Percentiles rank a stretch among this genome's conserved stretches.
phyloP scores from a whole-genome alignment of 78 protist genomes.

The Dictyostelium intermedium region DNA sequence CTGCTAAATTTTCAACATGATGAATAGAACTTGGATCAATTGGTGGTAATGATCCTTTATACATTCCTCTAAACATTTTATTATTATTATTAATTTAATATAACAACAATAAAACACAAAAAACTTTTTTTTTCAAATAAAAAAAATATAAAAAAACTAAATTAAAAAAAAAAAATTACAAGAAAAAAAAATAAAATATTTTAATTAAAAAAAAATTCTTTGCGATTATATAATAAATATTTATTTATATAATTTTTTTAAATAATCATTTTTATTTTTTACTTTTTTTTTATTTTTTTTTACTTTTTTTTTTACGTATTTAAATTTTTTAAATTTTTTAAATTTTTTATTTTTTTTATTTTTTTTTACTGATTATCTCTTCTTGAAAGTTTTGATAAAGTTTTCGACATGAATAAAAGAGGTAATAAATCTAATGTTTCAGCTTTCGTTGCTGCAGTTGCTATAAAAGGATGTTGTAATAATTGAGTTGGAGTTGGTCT shows the following conservation, averaged over 20 bases:
- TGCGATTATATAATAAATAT: no score
- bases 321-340: not conserved
- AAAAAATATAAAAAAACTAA: not conserved
- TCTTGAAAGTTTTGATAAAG: slow-evolving; percentile 38
- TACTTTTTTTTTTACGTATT: not conserved
- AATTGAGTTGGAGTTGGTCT: slow-evolving; percentile 69
- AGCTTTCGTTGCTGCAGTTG: slow-evolving; percentile 59
- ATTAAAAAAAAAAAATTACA: not conserved
- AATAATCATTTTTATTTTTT: not conserved
- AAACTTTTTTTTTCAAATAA: not conserved
- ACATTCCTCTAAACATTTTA: slow-evolving; percentile 44
- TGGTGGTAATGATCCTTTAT: slow-evolving; percentile 61
- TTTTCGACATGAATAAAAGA: slow-evolving; percentile 63
- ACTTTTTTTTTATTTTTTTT: not conserved
- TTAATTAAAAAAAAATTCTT: no score
- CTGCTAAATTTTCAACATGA: not conserved
- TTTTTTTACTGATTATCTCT: not conserved
- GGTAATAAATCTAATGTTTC: slow-evolving; percentile 55
- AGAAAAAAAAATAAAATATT: no score
- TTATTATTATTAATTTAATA: not conserved
- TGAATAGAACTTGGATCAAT: slow-evolving; percentile 25
- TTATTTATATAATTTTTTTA: no score
- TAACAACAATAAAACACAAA: not conserved
- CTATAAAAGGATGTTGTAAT: slow-evolving; percentile 71
- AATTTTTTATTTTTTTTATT: not conserved